Base-by-base conservation (phyloP, 2,329 filamentous ascomycete species). In the Drechslera avenae region DNA sequence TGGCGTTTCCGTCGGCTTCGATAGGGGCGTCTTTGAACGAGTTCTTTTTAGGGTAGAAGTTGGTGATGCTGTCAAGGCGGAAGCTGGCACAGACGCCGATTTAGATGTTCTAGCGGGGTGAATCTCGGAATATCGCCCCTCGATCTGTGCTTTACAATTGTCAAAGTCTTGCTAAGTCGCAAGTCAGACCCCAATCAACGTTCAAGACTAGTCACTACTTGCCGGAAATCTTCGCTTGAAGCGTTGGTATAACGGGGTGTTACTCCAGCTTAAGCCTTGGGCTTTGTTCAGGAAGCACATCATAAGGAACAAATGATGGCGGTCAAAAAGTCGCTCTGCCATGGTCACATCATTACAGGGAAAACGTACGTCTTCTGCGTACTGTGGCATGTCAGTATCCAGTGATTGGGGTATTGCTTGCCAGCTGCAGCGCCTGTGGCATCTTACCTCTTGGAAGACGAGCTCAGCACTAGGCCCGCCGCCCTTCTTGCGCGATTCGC, bases 191-290 rank as follows among this genome's bases (percentile, higher is more conserved):
- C 19, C 18, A n/a, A 18, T 0, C 13, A 17, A 10, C 10, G 28
- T 30, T 9, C 3, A 16, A n/a, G 1, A n/a, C 13, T 23, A 21
- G 14, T 13, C 17, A 13, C 14, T 8, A 16, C 66, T 33, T 59
- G 69, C 72, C 6, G 76, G 70, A 50, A 73, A 77, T 17, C 62
- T 68, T 28, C 63, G 61, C 45, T 67, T 71, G 32, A 79, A 64
- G 37, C 76, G 70, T 37, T 73, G 63, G 52, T 73, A 79, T 3
- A 81, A 50, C 2, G 75, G 71, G 4, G 74, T 78, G 41, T 63
- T 72, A 39, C 66, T 69, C 79, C 79, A 81, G 12, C 65, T 63
- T 17, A 79, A 64, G 13, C 71, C 75, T 37, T 79, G 75, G 34
- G 76, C 75, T 13, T 71, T 69, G 14, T 68, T 72, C 39, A 79